Base-by-base conservation (phyloP, 306 rosid species). In the Medicago arabica region DNA sequence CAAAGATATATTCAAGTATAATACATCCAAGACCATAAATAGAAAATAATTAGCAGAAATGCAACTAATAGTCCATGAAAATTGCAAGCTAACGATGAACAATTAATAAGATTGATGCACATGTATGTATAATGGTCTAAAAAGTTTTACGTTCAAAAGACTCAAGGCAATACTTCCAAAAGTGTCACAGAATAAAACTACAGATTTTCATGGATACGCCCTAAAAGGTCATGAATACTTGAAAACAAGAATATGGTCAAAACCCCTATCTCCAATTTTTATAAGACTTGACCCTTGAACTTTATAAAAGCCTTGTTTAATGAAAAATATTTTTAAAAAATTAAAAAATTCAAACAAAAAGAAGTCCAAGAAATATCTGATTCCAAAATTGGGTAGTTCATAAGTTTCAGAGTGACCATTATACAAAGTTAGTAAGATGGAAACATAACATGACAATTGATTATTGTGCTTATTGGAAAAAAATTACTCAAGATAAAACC, bases 31-130 rank as follows among this genome's bases (percentile, higher is more conserved):
- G 28, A 68, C 36, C 76, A 65, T 43, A 13, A 8, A 71, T 70
- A 16, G 67, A 82, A 67, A 69, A 55, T 18, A 79, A 49, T 76
- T 34, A 39, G 65, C 55, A 71, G 49, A 64, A 44, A 61, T 8
- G 7, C 57, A 55, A 19, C 34, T 54, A 19, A 65, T 72, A 54
- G 31, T 54, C 7, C 39, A 41, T 23, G 50, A 66, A 57, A 66
- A 77, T 38, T 71, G 63, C 78, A 77, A 14, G 9, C 49, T 47
- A 76, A 25, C 13, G 28, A 40, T 18, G 44, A 38, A 67, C 6
- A 8, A 66, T 62, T 40, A 21, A 64, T 13, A 43, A 23, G 78
- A 23, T 13, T 19, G 34, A 40, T 57, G 34, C 5, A 46, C 46
- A 14, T 63, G 28, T 17, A 23, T 40, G 55, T n/a, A 63, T n/a